These are phyloP conservation scores for Colletotrichum tabaci DNA, from an alignment of 2,329 filamentous ascomycete genomes.

Conservation along the genomic window DNA sequence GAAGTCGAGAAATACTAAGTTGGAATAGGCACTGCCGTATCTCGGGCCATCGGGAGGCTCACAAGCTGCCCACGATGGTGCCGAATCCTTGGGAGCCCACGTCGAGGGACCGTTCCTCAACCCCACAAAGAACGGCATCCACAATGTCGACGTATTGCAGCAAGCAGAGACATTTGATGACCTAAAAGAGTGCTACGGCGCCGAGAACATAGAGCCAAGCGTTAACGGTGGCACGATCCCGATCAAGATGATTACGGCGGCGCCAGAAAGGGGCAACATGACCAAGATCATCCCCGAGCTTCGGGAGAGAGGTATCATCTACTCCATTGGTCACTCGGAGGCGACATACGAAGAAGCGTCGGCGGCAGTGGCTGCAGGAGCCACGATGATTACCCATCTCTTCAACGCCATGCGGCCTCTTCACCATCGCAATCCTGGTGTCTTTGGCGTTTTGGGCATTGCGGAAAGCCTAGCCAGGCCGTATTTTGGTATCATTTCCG, in stretches of 20 bases:
- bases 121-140: constrained; percentile 87
- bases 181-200: constrained; percentile 80
- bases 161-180: constrained; percentile 75
- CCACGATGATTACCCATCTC: constrained; percentile 91
- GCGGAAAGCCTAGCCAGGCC: constrained; percentile 73
- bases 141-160: constrained; percentile 81
- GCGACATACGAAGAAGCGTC: constrained; percentile 88
- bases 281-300: constrained; percentile 77
- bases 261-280: constrained; percentile 85
- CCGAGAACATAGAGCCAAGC: constrained; percentile 71
- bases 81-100: constrained; percentile 91
- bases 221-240: constrained; percentile 52
- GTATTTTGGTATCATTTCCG: constrained; percentile 90
- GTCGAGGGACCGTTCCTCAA: constrained; percentile 92
- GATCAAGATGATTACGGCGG: constrained; percentile 88
- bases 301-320: constrained; percentile 76
- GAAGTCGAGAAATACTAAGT: constrained; percentile 16
- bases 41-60: constrained; percentile 78
- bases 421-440: constrained; percentile 90
- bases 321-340: constrained; percentile 89
- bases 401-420: constrained; percentile 96
- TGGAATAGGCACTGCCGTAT: constrained; percentile 75
- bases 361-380: constrained; percentile 79
- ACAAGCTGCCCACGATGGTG: constrained; percentile 76
- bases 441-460: constrained; percentile 87